Evolutionary conservation across 441 rosid genomes (phyloP).

Genomic region (Mallotus repandus): DNA sequence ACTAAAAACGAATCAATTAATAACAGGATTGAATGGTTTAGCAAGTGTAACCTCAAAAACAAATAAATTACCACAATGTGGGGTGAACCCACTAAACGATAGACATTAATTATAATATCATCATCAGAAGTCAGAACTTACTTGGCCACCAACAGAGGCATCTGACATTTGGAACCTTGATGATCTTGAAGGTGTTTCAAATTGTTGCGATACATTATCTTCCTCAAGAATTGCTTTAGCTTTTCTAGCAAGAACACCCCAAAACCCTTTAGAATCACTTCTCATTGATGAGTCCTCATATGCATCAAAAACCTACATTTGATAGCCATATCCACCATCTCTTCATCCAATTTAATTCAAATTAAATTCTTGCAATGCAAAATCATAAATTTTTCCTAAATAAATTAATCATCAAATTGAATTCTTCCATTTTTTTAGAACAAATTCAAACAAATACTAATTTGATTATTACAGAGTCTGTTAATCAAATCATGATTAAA

Average conservation of each 20-base stretch:
- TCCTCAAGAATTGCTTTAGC: conserved; percentile 95
- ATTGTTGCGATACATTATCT: conserved; percentile 43
- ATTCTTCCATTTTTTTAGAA: too few relatives aligned
- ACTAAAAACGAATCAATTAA: neutral
- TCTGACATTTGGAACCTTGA: conserved; percentile 39
- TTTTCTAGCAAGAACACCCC: conserved; percentile 95
- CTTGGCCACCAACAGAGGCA: conserved; percentile 43
- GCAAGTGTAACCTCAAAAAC: too few relatives aligned
- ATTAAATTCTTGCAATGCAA: too few relatives aligned
- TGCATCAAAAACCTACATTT: conserved; percentile 60
- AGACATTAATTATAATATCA: neutral
- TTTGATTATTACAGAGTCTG: too few relatives aligned
- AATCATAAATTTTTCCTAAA: too few relatives aligned
- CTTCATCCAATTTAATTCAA: neutral
- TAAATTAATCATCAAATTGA: too few relatives aligned
- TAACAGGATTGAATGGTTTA: too few relatives aligned
- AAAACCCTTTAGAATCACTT: conserved; percentile 69
- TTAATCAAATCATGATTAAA: neutral
- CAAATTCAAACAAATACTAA: too few relatives aligned
- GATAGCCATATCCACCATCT: too few relatives aligned
- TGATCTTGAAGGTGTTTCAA: conserved; percentile 33
- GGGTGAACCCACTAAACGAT: neutral
- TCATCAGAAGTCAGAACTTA: conserved; percentile 17
- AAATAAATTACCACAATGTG: neutral
- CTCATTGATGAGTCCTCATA: conserved; percentile 44